These are phyloP conservation scores for Sanguinoderma infundibulare DNA, from an alignment of 1,284 basidiomycete genomes.

Conservation along the genomic window DNA sequence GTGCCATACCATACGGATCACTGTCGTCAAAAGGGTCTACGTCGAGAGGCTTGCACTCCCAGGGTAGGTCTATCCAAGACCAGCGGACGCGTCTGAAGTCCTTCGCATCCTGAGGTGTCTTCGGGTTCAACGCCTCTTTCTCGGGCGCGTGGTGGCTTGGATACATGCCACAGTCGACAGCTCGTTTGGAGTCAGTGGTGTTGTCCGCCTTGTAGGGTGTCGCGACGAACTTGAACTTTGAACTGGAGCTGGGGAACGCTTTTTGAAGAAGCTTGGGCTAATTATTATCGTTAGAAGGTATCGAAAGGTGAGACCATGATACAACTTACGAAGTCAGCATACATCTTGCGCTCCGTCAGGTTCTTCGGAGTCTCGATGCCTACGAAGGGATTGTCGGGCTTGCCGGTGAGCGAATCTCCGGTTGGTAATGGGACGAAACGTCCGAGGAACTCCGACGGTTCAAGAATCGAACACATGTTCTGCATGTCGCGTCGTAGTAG, in stretches of 20 bases:
- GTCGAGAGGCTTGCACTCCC: constrained; percentile 13
- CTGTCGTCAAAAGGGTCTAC: constrained; percentile 12
- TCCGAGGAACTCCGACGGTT: not conserved
- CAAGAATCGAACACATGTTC: not conserved
- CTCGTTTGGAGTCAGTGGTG: not conserved
- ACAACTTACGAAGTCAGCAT: not conserved
- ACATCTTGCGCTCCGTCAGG: constrained; percentile 1
- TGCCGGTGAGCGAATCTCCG: not conserved
- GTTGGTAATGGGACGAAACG: not conserved
- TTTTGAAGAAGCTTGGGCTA: constrained; percentile 1
- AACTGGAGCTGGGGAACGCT: not conserved
- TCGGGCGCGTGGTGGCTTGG: not conserved
- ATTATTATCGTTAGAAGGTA: not conserved
- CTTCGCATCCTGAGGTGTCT: not conserved
- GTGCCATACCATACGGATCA: not conserved
- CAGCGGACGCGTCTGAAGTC: constrained; percentile 1
- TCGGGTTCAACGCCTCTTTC: not conserved
- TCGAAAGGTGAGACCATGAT: not conserved
- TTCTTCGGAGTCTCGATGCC: not conserved
- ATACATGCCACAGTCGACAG: constrained; percentile 10
- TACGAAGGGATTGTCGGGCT: not conserved
- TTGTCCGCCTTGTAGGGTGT: not conserved
- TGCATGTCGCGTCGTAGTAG: constrained; percentile 7
- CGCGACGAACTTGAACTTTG: constrained; percentile 2
- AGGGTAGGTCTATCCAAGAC: constrained; percentile 8